Evolutionary conservation across 164 flowering plant species (phyloP).

Genomic region (Euptelea pleiosperma): DNA sequence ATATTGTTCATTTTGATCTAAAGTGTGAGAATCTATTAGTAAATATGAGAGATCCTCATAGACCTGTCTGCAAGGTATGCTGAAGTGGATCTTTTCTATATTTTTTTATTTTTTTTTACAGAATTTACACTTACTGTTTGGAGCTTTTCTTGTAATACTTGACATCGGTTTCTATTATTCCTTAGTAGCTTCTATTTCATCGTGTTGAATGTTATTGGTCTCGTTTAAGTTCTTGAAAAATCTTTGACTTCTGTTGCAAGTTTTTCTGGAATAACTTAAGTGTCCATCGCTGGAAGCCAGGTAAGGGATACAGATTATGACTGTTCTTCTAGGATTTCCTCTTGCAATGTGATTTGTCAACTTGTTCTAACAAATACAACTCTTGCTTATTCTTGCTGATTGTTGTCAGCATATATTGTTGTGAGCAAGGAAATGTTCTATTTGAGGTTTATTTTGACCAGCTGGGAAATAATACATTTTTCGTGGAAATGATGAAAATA

Average conservation of each 20-base stretch:
- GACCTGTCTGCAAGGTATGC: constrained; percentile 92
- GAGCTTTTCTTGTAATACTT: background rate
- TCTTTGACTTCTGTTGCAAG: background rate
- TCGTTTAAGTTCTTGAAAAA: background rate
- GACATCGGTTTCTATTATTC: background rate
- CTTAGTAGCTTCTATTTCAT: background rate
- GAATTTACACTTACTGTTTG: background rate
- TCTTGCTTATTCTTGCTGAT: no score
- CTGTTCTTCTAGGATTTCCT: no score
- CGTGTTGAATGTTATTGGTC: no score
- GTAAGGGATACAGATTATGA: no score
- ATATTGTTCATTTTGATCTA: constrained; percentile 93
- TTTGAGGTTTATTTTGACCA: no score
- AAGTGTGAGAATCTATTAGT: constrained; percentile 92
- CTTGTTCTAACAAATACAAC: no score
- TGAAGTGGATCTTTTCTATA: background rate
- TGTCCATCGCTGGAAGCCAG: background rate
- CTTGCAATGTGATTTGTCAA: no score
- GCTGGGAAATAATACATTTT: no score
- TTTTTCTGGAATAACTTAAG: background rate
- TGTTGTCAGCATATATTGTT: no score
- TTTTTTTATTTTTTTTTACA: background rate
- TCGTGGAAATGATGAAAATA: no score
- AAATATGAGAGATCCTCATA: constrained; percentile 95
- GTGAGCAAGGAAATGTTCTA: no score